phyloP scores from a whole-genome alignment of 2,329 filamentous ascomycete genomes.

The Penicillium palitans region DNA sequence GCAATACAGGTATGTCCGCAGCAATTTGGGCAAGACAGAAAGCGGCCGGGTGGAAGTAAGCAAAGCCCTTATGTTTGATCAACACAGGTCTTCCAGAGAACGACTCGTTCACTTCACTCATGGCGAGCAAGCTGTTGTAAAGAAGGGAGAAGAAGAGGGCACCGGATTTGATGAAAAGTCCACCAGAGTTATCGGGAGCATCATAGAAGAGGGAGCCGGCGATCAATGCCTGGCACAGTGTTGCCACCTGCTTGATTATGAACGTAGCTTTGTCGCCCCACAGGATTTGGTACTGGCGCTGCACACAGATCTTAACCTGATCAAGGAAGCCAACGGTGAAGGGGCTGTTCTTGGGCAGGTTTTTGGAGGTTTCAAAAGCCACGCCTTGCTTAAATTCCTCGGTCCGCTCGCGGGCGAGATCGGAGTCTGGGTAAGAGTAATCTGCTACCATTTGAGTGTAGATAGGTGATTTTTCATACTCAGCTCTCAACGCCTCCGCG shows the following conservation, averaged over 20 bases:
- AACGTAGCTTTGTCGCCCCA: constrained; percentile 66
- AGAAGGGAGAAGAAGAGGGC: constrained; percentile 65
- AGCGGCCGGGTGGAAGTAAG: constrained; percentile 56
- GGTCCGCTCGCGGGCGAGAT: constrained; percentile 52
- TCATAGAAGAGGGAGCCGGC: constrained; percentile 69
- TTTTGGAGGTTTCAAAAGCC: constrained; percentile 55
- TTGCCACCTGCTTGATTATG: constrained; percentile 61
- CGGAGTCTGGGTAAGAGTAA: constrained; percentile 57
- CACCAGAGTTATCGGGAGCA: constrained; percentile 57
- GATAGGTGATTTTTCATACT: constrained; percentile 56
- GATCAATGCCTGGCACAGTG: constrained; percentile 61
- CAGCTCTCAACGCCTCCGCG: constrained; percentile 45
- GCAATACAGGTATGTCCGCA: constrained; percentile 56
- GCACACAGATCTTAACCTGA: constrained; percentile 59
- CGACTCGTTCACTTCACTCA: constrained; percentile 66
- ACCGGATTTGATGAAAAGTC: constrained; percentile 65
- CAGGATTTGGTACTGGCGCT: constrained; percentile 65
- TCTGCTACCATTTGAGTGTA: constrained; percentile 55
- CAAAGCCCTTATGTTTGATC: constrained; percentile 60
- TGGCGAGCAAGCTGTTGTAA: constrained; percentile 61
- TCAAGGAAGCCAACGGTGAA: constrained; percentile 56
- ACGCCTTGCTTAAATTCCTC: constrained; percentile 57
- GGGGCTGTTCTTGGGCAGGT: constrained; percentile 55
- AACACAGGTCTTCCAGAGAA: constrained; percentile 62
- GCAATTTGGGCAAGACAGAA: constrained; percentile 47